Evolutionary conservation across 83 land plant genomes (phyloP).

Genomic region (Picea mariana): DNA sequence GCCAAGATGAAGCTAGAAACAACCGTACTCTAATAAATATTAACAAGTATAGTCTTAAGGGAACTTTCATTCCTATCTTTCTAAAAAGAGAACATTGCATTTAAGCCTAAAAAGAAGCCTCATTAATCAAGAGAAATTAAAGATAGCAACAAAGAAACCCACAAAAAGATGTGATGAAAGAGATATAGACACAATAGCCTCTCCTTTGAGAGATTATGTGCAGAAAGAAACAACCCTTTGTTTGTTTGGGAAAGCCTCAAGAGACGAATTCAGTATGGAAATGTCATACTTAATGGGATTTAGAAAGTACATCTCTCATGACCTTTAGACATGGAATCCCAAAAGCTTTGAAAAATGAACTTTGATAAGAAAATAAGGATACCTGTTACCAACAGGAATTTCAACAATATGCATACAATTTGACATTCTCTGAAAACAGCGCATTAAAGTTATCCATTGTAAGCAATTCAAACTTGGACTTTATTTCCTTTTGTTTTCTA

Average conservation of each 20-base stretch:
- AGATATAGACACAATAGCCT: neutral
- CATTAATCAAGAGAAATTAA: neutral
- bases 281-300: neutral
- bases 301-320: neutral
- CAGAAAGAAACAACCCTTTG: neutral
- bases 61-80: too few relatives aligned
- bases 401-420: too few relatives aligned
- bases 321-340: neutral
- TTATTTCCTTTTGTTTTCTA: neutral
- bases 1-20: too few relatives aligned
- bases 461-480: neutral
- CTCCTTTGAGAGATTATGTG: neutral
- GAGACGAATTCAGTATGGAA: neutral
- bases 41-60: too few relatives aligned
- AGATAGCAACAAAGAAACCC: neutral
- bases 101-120: neutral
- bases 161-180: neutral
- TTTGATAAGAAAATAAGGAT: neutral
- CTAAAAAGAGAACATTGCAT: neutral
- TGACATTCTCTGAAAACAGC: too few relatives aligned
- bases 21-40: too few relatives aligned
- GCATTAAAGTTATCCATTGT: neutral
- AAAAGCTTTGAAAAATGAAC: neutral
- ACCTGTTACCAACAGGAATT: too few relatives aligned
- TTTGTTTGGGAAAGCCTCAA: neutral